Percentiles rank a stretch among this genome's conserved stretches.
Conservation (phyloP, 805 yeast species). For the Yarrowia alimentaria region DNA sequence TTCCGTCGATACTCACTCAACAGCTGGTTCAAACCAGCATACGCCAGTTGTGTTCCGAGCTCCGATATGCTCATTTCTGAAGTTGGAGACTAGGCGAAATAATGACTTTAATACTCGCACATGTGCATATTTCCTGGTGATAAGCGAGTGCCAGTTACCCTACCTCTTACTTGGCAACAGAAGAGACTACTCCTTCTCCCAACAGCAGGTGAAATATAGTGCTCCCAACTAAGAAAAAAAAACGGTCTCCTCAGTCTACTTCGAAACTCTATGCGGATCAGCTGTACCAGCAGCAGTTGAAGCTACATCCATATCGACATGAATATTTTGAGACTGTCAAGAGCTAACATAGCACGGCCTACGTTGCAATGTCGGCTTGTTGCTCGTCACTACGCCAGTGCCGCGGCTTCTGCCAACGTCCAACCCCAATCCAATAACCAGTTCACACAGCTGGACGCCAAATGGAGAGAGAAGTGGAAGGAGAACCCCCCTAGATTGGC, state of each 20-base stretch:
- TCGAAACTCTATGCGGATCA: constrained; percentile 24
- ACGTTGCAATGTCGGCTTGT: constrained; percentile 22
- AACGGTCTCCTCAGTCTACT: not conserved
- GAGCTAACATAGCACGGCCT: constrained; percentile 11
- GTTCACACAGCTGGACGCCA: constrained; percentile 34
- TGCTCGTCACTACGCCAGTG: constrained; percentile 9
- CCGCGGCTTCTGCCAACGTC: constrained; percentile 22
- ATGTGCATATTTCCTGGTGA: constrained; percentile 25
- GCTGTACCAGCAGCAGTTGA: constrained; percentile 1
- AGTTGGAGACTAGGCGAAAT: constrained; percentile 1
- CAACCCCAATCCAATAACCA: not conserved
- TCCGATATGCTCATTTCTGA: constrained; percentile 26
- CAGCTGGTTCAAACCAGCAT: constrained; percentile 18
- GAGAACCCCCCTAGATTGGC: constrained; percentile 29
- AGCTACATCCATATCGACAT: not conserved
- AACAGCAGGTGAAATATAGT: not conserved
- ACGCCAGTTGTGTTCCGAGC: constrained; percentile 25
- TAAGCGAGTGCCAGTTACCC: constrained; percentile 24
- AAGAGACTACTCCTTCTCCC: not conserved
- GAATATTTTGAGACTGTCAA: constrained; percentile 20
- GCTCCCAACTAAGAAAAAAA: too few relatives aligned
- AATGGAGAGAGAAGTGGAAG: constrained; percentile 39
- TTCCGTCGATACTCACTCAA: constrained; percentile 5
- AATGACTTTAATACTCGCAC: constrained; percentile 26
- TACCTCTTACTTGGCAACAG: not conserved